phyloP scores from a whole-genome alignment of 805 yeast genomes.

The Brettanomyces anomalus region DNA sequence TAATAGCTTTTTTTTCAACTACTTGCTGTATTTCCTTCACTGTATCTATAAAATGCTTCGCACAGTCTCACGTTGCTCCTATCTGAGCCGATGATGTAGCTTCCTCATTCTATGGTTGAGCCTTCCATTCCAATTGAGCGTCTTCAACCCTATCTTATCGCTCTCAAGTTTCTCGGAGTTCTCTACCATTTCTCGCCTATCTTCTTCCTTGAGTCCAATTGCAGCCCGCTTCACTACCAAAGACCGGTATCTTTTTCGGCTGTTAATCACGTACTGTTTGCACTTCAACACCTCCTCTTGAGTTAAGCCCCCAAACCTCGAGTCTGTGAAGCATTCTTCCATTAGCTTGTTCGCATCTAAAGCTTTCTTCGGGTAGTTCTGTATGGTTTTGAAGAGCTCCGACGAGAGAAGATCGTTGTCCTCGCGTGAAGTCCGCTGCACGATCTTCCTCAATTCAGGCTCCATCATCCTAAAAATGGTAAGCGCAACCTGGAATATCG shows the following conservation, averaged over 20 bases:
- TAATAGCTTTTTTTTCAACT: too few relatives aligned
- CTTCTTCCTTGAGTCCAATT: conserved; percentile 22
- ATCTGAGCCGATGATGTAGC: conserved; percentile 18
- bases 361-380: conserved; percentile 65
- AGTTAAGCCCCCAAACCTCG: conserved; percentile 44
- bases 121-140: conserved; percentile 27
- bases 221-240: conserved; percentile 23
- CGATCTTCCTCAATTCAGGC: conserved; percentile 38
- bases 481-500: conserved; percentile 73
- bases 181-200: conserved; percentile 20
- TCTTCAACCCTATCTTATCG: conserved; percentile 23
- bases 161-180: conserved; percentile 15
- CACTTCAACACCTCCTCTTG: conserved; percentile 79
- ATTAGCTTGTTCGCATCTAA: conserved; percentile 62
- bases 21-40: too few relatives aligned
- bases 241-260: conserved; percentile 35
- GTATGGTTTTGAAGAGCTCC: conserved; percentile 70
- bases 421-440: conserved; percentile 11
- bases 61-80: not conserved
- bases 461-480: conserved; percentile 73
- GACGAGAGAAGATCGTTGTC: conserved; percentile 22
- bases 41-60: too few relatives aligned
- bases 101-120: conserved; percentile 24
- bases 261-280: conserved; percentile 65
- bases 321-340: conserved; percentile 58